Evolutionary conservation across 75 land plant species (phyloP), one percentile per base, ranked within the genome.

Genomic region (Cryptomeria japonica): DNA sequence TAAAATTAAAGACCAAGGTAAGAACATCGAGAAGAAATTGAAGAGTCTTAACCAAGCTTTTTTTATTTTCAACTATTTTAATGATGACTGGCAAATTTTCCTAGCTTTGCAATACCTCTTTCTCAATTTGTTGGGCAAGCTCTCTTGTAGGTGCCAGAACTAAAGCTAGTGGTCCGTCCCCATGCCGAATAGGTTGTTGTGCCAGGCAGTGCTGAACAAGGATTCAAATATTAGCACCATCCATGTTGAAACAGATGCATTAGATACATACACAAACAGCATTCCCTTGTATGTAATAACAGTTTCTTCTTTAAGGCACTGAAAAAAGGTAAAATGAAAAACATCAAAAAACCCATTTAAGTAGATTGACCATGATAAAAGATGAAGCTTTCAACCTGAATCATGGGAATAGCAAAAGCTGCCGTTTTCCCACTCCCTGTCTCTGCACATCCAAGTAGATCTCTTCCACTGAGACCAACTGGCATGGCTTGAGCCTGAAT

Each of bases 401-500:
- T 95, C 95, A 95, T 93, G 39, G 96, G 96, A 31, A 95, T 92
- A 6, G 95, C 79, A 85, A 94, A 95, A 19, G 96, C 96, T 86
- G 96, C 96, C 61, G 96, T 95, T 90, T 95, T 95, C 14, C 96
- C 96, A 85, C 94, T 93, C 16, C 96, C 96, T 56, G 96, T 95
- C 89, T 95, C 96, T 38, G 96, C 96, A 89, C 96, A 95, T 46
- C 94, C 96, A 46, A 95, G 90, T 6, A 95, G 86, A 86, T 95
- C 96, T 79, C 95, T 89, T 51, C 95, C 95, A 86, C 93, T 89
- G 3, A 95, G 92, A 80, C 94, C 96, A 58, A 95, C 95, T 2
- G 96, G 96, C 92, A 94, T 92, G 32, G 96, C 96, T 76, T 95
- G 96, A 77, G 96, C 96, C 87, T 95, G 96, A 85, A 95, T 95